Evolutionary conservation across 768 basidiomycete genomes (phyloP), one percentile per base, ranked within the genome.

Genomic region (Austroboletus festivus): DNA sequence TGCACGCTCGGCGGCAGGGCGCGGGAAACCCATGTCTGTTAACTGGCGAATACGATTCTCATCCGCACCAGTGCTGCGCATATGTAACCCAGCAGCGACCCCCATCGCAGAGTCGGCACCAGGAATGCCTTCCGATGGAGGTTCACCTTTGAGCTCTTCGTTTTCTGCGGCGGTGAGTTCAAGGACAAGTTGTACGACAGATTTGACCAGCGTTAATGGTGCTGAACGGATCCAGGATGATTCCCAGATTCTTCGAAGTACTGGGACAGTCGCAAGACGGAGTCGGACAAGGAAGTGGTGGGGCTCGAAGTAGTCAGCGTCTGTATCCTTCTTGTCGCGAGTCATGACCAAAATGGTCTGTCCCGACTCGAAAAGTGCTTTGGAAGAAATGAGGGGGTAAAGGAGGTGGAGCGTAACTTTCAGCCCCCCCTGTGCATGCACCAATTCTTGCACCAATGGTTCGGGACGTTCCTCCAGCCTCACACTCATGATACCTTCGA

Each of bases 21-120:
- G 82, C 30, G 87, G 82, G 73, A 98, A 99, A 39, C 96, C 96
- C 96, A 99, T 98, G 59, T 98, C 96, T 10, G 82, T 85, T 46
- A 98, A 74, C 58, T 92, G 87, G 43, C 81, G 79, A 45, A 97
- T 81, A 30, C 86, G 81, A 39, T 75, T 76, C 63, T 93, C 91
- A 62, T 92, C 89, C 0, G 86, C 80, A 12, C 76, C 81, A 51
- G 74, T 54, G 19, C 65, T 63, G 31, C 59, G 63, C 50, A 65
- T 67, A 51, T 65, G 64, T 51, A 58, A 62, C 35, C 63, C 72
- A 42, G 61, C 58, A 45, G 69, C 61, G 9, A 66, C 46, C 38
- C 69, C 60, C 30, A 63, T 52, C 10, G 63, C 57, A 28, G 65
- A 63, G n/a, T 65, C 58, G 22, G 59, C 62, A 19, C 68, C 51